A percentile compares a stretch with the other conserved stretches of the same genome.
These are phyloP conservation scores for Sherardia arvensis DNA, from an alignment of 257 asterid genomes.

Conservation along the genomic window DNA sequence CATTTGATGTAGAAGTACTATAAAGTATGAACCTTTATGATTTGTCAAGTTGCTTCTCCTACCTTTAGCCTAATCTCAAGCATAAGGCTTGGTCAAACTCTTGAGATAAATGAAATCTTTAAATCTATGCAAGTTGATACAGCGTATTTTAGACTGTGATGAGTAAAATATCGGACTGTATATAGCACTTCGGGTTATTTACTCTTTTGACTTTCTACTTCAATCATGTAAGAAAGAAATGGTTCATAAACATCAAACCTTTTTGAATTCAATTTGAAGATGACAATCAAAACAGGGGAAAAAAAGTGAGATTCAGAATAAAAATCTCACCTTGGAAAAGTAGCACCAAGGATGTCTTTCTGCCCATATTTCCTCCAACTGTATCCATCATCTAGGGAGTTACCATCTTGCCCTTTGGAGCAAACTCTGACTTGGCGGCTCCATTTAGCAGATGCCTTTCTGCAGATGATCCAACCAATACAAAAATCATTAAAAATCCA, in stretches of 20 bases:
- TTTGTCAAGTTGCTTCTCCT: neutral
- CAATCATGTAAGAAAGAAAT: neutral
- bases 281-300: neutral
- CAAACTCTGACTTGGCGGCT: constrained; percentile 40
- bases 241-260: too few relatives aligned
- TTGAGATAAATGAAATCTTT: neutral
- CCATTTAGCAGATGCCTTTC: constrained; percentile 51
- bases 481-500: neutral
- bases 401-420: constrained; percentile 35
- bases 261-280: neutral
- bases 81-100: neutral
- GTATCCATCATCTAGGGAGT: constrained; percentile 45
- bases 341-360: constrained; percentile 72
- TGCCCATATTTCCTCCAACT: constrained; percentile 95
- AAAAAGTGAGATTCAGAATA: neutral
- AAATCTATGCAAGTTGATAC: neutral
- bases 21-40: neutral
- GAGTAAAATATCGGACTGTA: too few relatives aligned
- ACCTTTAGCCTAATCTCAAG: neutral
- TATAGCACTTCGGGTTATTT: too few relatives aligned
- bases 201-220: neutral
- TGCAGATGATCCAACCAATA: constrained; percentile 20
- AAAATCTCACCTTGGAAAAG: constrained; percentile 56
- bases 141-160: too few relatives aligned
- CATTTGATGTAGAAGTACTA: neutral